Evolutionary conservation across 1,139 yeast species (phyloP).

Genomic region (Zygosaccharomyces pseudobailii): DNA sequence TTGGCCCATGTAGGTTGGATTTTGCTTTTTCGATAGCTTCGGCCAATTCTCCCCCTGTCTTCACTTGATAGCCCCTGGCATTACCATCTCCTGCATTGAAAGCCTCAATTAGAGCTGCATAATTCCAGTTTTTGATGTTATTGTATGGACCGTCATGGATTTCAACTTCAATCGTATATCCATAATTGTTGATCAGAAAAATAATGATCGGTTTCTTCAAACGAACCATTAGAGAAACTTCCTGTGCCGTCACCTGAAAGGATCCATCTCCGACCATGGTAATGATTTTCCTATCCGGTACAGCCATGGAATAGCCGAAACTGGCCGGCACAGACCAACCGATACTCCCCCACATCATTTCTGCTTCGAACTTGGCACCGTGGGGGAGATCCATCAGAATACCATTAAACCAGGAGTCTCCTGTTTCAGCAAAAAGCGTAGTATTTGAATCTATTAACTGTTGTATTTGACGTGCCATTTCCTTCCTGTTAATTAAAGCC

Average conservation of each 20-base stretch:
- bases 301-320: constrained; percentile 1
- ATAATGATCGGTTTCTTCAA: constrained; percentile 22
- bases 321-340: constrained; percentile 1
- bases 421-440: constrained; percentile 1
- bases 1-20: constrained; percentile 8
- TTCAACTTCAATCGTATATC: constrained; percentile 4
- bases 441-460: neutral
- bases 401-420: constrained; percentile 2
- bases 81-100: constrained; percentile 12
- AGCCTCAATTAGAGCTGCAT: constrained; percentile 11
- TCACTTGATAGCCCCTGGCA: constrained; percentile 12
- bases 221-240: constrained; percentile 59
- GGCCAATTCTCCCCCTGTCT: constrained; percentile 8
- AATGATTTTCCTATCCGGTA: neutral
- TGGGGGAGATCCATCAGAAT: neutral
- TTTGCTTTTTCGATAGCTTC: constrained; percentile 10
- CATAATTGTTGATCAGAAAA: constrained; percentile 3
- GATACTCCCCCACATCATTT: neutral
- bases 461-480: constrained; percentile 1
- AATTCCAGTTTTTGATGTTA: constrained; percentile 13
- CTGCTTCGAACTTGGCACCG: neutral
- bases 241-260: constrained; percentile 81
- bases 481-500: neutral
- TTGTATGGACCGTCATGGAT: constrained; percentile 4
- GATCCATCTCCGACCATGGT: constrained; percentile 63